Conservation (phyloP, 371 early-diverging fungal genomes). For the Gilbertella persicaria region DNA sequence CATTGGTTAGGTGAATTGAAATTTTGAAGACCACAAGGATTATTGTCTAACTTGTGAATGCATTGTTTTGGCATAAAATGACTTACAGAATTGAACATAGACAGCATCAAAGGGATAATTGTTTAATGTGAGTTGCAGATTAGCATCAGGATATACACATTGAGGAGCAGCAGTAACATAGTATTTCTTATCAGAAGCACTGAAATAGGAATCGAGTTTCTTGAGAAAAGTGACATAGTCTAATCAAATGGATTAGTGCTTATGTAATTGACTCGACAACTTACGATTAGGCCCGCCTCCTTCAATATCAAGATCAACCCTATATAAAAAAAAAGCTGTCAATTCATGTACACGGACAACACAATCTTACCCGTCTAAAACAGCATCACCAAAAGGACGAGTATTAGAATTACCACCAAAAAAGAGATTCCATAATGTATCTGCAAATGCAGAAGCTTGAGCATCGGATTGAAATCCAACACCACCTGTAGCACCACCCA, state of each 20-base stretch:
- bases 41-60: slow-evolving; percentile 74
- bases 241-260: slow-evolving; percentile 6
- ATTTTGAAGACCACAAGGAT: slow-evolving; percentile 65
- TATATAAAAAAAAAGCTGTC: slow-evolving; percentile 11
- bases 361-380: slow-evolving; percentile 55
- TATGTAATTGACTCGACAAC: slow-evolving; percentile 1
- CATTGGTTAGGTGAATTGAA: slow-evolving; percentile 44
- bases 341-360: background rate
- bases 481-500: slow-evolving; percentile 61
- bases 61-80: too few species aligned
- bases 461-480: slow-evolving; percentile 50
- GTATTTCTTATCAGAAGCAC: slow-evolving; percentile 41
- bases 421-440: slow-evolving; percentile 59
- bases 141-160: slow-evolving; percentile 72
- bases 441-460: slow-evolving; percentile 50
- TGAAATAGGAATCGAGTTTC: slow-evolving; percentile 45
- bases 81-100: slow-evolving; percentile 69
- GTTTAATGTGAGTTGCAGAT: slow-evolving; percentile 54
- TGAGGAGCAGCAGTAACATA: slow-evolving; percentile 79
- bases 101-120: slow-evolving; percentile 67
- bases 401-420: slow-evolving; percentile 52
- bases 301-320: slow-evolving; percentile 67
- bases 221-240: slow-evolving; percentile 62
- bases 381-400: slow-evolving; percentile 62
- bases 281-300: slow-evolving; percentile 53